phyloP scores from a whole-genome alignment of 202 grass and related monocot genomes.

The Dendrocalamus latiflorus region DNA sequence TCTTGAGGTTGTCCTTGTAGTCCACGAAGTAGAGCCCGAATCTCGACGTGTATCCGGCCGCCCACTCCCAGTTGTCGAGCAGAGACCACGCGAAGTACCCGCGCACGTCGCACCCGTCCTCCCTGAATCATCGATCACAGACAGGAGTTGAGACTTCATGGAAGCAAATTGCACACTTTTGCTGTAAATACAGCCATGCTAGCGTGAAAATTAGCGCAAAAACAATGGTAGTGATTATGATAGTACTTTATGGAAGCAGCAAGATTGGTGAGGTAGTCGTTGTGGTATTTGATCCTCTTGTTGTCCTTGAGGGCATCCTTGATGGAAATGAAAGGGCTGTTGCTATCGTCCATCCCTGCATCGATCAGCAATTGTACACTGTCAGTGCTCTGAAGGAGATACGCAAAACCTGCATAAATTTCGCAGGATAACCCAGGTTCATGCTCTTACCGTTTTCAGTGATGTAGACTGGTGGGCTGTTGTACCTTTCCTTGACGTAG shows the following conservation, averaged over 20 bases:
- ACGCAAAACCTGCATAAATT: neutral
- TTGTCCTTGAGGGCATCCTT: conserved; percentile 77
- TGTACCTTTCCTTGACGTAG: conserved; percentile 85
- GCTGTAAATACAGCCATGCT: neutral
- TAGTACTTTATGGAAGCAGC: conserved; percentile 64
- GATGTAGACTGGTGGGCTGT: conserved; percentile 65
- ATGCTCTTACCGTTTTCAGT: conserved; percentile 71
- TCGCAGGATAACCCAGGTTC: neutral
- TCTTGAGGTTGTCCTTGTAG: conserved; percentile 75
- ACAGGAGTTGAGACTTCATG: neutral
- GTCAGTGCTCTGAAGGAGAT: neutral
- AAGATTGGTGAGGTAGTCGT: conserved; percentile 71
- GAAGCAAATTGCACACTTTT: neutral
- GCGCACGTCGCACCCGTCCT: conserved; percentile 82
- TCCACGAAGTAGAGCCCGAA: conserved; percentile 92
- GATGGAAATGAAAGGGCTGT: conserved; percentile 58
- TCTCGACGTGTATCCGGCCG: conserved; percentile 72
- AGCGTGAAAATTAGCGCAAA: neutral
- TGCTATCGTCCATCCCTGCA: conserved; percentile 89
- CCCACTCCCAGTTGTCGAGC: conserved; percentile 99
- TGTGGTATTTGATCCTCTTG: conserved; percentile 81
- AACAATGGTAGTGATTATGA: neutral
- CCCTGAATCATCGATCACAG: conserved; percentile 38
- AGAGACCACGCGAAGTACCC: conserved; percentile 96
- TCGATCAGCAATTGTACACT: neutral